phyloP scores from a whole-genome alignment of 768 basidiomycete genomes.

The Rhodotorula toruloides region DNA sequence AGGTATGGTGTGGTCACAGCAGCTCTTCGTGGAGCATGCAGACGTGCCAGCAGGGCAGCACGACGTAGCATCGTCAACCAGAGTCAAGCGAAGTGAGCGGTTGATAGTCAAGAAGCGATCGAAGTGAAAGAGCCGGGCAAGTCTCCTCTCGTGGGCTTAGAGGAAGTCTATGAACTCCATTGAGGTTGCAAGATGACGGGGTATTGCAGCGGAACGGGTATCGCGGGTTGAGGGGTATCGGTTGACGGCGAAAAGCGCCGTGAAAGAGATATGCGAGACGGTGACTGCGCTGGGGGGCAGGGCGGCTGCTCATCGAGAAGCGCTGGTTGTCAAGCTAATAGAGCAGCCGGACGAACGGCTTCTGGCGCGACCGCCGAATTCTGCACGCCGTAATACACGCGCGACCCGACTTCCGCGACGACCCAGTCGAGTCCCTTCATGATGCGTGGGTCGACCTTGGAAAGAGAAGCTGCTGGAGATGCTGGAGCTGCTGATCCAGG shows the following conservation, averaged over 20 bases:
- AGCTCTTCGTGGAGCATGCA: not conserved
- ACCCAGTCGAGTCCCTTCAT: conserved; percentile 76
- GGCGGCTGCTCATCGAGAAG: no score
- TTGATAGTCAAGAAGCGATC: not conserved
- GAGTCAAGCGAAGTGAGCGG: not conserved
- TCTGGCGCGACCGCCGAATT: not conserved
- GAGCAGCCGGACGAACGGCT: no score
- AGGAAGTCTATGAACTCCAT: no score
- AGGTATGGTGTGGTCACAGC: no score
- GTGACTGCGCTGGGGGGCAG: no score
- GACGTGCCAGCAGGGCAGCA: not conserved
- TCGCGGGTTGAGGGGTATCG: not conserved
- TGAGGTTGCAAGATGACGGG: no score
- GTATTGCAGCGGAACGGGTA: not conserved
- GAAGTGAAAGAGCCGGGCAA: no score
- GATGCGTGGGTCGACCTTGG: conserved; percentile 19
- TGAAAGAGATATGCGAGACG: no score
- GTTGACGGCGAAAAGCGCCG: no score
- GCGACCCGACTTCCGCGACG: conserved; percentile 75
- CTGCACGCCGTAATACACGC: conserved; percentile 68
- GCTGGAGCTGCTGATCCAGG: not conserved
- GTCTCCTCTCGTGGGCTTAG: no score
- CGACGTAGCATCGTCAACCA: not conserved
- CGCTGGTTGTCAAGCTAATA: no score
- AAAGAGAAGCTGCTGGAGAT: no score